A percentile compares a stretch with the other conserved stretches of the same genome.
Conservation (phyloP, 306 rosid genomes). For the Dalbergia oliveri region DNA sequence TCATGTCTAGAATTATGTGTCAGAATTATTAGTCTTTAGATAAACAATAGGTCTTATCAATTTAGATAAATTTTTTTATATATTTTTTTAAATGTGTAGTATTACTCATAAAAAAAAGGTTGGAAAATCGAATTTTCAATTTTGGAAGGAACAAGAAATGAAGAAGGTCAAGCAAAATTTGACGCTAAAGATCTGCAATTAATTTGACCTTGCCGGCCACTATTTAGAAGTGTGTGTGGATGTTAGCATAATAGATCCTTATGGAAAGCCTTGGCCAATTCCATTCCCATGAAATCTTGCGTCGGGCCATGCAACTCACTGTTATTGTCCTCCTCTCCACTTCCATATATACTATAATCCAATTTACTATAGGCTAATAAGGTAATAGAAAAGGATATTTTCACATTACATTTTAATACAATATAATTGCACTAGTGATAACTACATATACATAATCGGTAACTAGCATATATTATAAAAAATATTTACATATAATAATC, state of each 20-base stretch:
- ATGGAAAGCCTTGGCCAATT: slow-evolving; percentile 10
- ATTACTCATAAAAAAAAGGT: no score
- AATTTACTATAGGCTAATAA: not conserved
- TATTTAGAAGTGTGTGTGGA: not conserved
- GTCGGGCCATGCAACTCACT: slow-evolving; percentile 35
- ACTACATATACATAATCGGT: no score
- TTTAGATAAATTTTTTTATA: no score
- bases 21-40: no score
- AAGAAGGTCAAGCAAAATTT: not conserved
- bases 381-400: no score
- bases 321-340: not conserved
- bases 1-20: no score
- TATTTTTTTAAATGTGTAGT: no score
- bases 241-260: slow-evolving; percentile 11
- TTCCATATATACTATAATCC: slow-evolving; percentile 9
- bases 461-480: no score
- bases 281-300: slow-evolving; percentile 21
- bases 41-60: no score
- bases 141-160: slow-evolving; percentile 1
- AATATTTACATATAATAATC: no score
- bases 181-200: not conserved
- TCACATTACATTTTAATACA: no score
- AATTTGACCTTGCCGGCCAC: slow-evolving; percentile 29
- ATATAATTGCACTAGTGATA: no score
- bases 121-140: not conserved